Base-by-base conservation (phyloP, 148 eudicot genomes). In the Simmondsia chinensis region DNA sequence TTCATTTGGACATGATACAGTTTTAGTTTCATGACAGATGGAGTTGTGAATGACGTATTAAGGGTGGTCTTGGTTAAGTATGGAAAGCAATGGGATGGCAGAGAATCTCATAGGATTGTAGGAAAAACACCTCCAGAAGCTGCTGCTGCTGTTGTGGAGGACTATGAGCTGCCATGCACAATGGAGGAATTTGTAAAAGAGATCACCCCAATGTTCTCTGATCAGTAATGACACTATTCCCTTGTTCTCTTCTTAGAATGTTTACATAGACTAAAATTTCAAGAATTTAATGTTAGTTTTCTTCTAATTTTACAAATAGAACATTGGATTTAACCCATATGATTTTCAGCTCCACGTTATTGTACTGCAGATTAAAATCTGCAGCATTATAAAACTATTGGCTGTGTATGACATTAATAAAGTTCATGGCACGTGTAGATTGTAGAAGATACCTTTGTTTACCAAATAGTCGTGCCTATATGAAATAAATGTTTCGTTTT, bases 31-130 rank as follows among this genome's bases (percentile, higher is more conserved):
- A 15, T 71, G 46, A 46, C 79, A 91, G 97, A 85, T 74, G 88
- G 80, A 57, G 61, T 85, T 35, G 82, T 82, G 52, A 53, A 52
- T 41, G 87, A 76, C 50, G 50, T 79, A 42, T 50, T 91, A 56
- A 85, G 43, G 52, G 57, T 29, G 57, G 58, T 70, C 68, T 69
- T 91, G 74, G 59, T 68, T 42, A 82, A 79, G 68, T 66, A 79
- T 68, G 94, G 88, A 48, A 85, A 79, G 74, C 70, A 79, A 25
- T 85, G 95, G 97, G 94, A 91, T 70, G 88, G 79, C 43, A 76
- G 73, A 58, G 72, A 46, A 61, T 74, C 64, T 51, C 60, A 56
- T 27, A 72, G 46, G 49, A 56, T 66, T 38, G 71, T 71, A 22
- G 97, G 97, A 30, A 85, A 74, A 56, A 72, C 95, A 30, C 95